Conservation (phyloP, 2,329 filamentous ascomycete species). For the Paecilomyces variotii region DNA sequence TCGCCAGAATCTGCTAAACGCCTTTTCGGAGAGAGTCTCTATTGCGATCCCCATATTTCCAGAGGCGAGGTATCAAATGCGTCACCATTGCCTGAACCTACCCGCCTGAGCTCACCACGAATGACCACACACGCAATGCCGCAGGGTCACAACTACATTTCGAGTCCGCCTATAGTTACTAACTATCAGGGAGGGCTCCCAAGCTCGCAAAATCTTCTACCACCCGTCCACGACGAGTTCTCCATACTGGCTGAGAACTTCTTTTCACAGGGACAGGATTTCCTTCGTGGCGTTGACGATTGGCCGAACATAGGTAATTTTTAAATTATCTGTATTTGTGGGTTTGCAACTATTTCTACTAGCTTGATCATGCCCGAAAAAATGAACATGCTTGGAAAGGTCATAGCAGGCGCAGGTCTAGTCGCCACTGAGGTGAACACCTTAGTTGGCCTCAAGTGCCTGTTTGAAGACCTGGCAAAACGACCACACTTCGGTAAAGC, state of each 20-base stretch:
- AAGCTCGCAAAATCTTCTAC: slow-evolving; percentile 13
- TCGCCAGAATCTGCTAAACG: slow-evolving; percentile 27
- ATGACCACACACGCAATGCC: slow-evolving; percentile 10
- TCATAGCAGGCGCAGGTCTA: not conserved
- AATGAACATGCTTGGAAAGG: not conserved
- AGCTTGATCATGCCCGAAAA: not conserved
- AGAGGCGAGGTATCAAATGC: slow-evolving; percentile 36
- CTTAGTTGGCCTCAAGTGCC: slow-evolving; percentile 12
- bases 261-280: slow-evolving; percentile 39
- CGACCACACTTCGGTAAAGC: slow-evolving; percentile 60
- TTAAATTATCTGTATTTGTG: slow-evolving; percentile 6
- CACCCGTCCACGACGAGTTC: slow-evolving; percentile 33
- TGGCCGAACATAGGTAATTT: slow-evolving; percentile 28
- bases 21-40: slow-evolving; percentile 37
- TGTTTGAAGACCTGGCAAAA: slow-evolving; percentile 40
- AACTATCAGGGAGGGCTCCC: slow-evolving; percentile 11
- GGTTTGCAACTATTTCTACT: not conserved
- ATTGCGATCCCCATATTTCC: slow-evolving; percentile 16
- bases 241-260: slow-evolving; percentile 42
- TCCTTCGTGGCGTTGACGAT: slow-evolving; percentile 30
- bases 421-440: not conserved
- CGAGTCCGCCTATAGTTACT: slow-evolving; percentile 3
- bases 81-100: slow-evolving; percentile 36
- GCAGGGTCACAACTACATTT: slow-evolving; percentile 13
- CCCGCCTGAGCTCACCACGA: slow-evolving; percentile 22